Percentiles rank a stretch among this genome's conserved stretches.
phyloP scores from a whole-genome alignment of 2,329 filamentous ascomycete genomes.

The Penicillium sp. region DNA sequence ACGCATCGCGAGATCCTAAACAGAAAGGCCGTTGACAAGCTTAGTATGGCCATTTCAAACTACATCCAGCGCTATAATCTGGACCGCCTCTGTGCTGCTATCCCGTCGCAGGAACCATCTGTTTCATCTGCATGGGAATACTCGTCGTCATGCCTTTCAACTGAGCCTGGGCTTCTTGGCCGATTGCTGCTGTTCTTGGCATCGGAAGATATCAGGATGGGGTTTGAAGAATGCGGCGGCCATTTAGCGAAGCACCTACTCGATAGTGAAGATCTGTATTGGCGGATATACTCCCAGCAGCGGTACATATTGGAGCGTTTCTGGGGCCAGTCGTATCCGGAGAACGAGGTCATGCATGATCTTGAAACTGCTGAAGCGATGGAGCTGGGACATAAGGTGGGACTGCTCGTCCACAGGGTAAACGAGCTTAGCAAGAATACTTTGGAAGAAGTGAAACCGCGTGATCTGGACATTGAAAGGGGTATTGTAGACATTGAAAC shows the following conservation, averaged over 20 bases:
- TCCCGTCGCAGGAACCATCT: not conserved
- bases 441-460: too few species aligned
- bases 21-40: not conserved
- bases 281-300: not conserved
- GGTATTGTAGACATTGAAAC: too few species aligned
- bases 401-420: not conserved
- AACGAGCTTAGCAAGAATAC: not conserved
- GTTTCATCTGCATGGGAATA: too few species aligned
- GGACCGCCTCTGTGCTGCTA: not conserved
- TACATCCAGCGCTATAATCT: conserved; percentile 2
- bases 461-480: too few species aligned
- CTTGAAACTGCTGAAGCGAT: not conserved
- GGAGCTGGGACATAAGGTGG: not conserved
- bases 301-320: not conserved
- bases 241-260: not conserved
- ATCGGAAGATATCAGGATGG: not conserved
- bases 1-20: not conserved
- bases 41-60: not conserved
- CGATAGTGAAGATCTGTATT: not conserved
- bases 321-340: not conserved
- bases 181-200: not conserved
- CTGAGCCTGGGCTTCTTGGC: too few species aligned
- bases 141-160: too few species aligned
- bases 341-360: not conserved
- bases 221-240: not conserved